These are phyloP conservation scores for Populus alba DNA, from an alignment of 345 rosid genomes.

Conservation along the genomic window DNA sequence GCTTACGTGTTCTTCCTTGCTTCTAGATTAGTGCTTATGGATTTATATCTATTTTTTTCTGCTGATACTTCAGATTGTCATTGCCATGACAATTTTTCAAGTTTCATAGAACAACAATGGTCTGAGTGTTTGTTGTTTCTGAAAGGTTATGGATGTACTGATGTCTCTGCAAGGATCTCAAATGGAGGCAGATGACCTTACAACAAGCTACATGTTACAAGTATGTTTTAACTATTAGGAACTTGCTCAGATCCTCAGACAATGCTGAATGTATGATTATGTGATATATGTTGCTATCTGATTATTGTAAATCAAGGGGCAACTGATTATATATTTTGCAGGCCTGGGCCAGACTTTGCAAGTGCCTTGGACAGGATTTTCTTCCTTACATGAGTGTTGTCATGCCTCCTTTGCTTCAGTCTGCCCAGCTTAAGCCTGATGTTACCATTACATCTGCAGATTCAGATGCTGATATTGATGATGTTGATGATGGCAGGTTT, in stretches of 20 bases:
- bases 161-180: conserved; percentile 92
- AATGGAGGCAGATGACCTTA: conserved; percentile 98
- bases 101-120: not conserved
- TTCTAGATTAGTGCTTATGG: not conserved
- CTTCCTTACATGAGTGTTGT: conserved; percentile 95
- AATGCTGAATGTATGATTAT: not conserved
- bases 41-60: not conserved
- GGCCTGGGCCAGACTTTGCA: conserved; percentile 99
- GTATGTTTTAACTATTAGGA: conserved; percentile 34
- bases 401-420: conserved; percentile 93
- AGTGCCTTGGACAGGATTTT: conserved; percentile 95
- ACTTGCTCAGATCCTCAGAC: not conserved
- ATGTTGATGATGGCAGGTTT: conserved; percentile 95
- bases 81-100: not conserved
- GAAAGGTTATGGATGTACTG: conserved; percentile 95
- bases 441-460: conserved; percentile 95
- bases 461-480: conserved; percentile 84
- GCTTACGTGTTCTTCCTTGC: not conserved
- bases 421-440: conserved; percentile 98
- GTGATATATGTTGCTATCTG: not conserved
- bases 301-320: not conserved
- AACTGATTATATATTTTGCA: conserved; percentile 23
- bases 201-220: conserved; percentile 94
- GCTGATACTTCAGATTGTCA: not conserved
- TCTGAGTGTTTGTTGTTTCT: not conserved